Evolutionary conservation across 2,329 filamentous ascomycete genomes (phyloP).

Genomic region (Dryadomyces quercus-mongolicae): DNA sequence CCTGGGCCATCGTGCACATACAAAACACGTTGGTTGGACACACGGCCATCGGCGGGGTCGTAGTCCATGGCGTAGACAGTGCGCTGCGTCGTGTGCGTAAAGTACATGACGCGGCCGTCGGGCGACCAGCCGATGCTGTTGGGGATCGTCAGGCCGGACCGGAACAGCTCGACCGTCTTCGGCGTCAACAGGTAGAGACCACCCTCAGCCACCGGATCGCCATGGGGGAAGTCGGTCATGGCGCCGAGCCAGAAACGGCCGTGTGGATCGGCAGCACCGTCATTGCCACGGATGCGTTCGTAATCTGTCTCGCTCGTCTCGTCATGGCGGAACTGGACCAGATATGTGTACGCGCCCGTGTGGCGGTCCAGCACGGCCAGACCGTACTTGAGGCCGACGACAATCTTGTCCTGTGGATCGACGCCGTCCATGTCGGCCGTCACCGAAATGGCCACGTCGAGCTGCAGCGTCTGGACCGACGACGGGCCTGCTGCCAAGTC

Average conservation of each 20-base stretch:
- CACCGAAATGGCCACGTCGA: constrained; percentile 45
- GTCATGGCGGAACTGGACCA: constrained; percentile 33
- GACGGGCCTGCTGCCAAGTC: constrained; percentile 50
- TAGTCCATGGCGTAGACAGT: constrained; percentile 69
- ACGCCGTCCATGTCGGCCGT: constrained; percentile 68
- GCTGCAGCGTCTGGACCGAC: constrained; percentile 48
- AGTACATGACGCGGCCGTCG: constrained; percentile 63
- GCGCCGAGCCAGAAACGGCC: constrained; percentile 77
- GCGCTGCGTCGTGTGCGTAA: constrained; percentile 63
- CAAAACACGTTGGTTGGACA: constrained; percentile 59
- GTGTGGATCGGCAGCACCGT: constrained; percentile 67
- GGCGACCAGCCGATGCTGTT: constrained; percentile 76
- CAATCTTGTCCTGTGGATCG: constrained; percentile 50
- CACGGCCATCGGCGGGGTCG: constrained; percentile 45
- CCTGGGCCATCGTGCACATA: constrained; percentile 56
- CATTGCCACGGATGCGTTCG: constrained; percentile 58
- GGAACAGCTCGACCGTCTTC: constrained; percentile 42
- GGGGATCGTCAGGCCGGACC: constrained; percentile 61
- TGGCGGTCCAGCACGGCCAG: constrained; percentile 63
- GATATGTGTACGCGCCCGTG: constrained; percentile 40
- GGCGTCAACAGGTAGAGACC: constrained; percentile 58
- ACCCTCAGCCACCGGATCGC: constrained; percentile 50
- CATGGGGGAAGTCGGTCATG: constrained; percentile 63
- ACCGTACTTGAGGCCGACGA: constrained; percentile 71
- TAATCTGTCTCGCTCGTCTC: constrained; percentile 20